Conservation (phyloP, 495 filamentous ascomycete genomes). For the Talaromyces thailandensis region DNA sequence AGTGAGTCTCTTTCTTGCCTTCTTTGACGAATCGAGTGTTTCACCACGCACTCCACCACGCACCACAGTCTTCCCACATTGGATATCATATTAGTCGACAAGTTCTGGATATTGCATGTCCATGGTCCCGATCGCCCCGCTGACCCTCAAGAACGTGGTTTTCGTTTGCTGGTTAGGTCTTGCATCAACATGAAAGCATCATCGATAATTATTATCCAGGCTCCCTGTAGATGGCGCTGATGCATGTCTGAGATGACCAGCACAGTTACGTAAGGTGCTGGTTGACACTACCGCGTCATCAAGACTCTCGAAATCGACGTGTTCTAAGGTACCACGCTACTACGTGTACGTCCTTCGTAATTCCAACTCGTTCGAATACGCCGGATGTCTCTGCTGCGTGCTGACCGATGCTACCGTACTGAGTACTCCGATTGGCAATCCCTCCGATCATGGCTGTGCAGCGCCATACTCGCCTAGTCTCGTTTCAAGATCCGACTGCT, state of each 20-base stretch:
- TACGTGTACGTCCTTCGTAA: background rate
- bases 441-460: background rate
- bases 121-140: background rate
- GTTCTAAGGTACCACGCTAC: background rate
- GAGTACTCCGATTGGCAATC: background rate
- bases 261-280: background rate
- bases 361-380: background rate
- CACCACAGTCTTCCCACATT: too few species aligned
- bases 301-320: too few species aligned
- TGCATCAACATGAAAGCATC: background rate
- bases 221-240: background rate
- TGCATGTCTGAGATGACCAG: constrained; percentile 2
- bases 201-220: background rate
- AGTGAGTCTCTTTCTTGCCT: background rate
- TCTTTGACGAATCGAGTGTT: background rate
- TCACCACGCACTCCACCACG: background rate
- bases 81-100: background rate
- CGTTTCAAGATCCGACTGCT: background rate
- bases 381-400: background rate
- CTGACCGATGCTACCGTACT: background rate
- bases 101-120: background rate
- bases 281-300: background rate
- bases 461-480: background rate
- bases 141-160: background rate
- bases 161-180: background rate